Conservation (phyloP, 1,139 yeast species). For the Cylindricascospora bacillispora region DNA sequence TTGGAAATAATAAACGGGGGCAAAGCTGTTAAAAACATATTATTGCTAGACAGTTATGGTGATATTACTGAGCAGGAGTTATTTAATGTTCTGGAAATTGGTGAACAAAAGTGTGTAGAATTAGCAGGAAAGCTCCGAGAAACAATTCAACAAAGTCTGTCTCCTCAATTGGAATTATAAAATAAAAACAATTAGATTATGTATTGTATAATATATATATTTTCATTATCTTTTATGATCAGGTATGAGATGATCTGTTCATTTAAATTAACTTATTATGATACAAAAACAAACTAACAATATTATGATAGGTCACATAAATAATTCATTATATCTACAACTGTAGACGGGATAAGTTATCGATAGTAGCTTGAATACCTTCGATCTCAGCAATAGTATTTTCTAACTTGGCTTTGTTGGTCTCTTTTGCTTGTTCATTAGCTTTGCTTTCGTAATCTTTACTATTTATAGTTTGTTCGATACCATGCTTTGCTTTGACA, state of each 20-base stretch:
- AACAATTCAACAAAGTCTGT: too few relatives aligned
- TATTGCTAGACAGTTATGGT: slow-evolving; percentile 65
- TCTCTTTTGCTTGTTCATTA: slow-evolving; percentile 65
- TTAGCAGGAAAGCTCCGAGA: too few relatives aligned
- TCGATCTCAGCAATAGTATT: slow-evolving; percentile 73
- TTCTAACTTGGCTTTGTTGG: slow-evolving; percentile 57
- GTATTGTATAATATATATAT: too few relatives aligned
- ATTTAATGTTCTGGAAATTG: slow-evolving; percentile 35
- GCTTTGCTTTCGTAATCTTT: slow-evolving; percentile 84
- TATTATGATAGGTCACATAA: too few relatives aligned
- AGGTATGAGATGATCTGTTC: too few relatives aligned
- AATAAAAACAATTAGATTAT: too few relatives aligned
- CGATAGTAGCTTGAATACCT: slow-evolving; percentile 69
- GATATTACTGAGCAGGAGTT: slow-evolving; percentile 46
- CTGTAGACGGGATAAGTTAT: slow-evolving; percentile 33
- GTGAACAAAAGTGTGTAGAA: slow-evolving; percentile 26
- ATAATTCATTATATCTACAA: slow-evolving; percentile 3
- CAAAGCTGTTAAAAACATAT: slow-evolving; percentile 38
- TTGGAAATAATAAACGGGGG: slow-evolving; percentile 38
- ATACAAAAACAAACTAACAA: too few relatives aligned
- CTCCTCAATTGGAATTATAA: too few relatives aligned
- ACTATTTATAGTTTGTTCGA: slow-evolving; percentile 52
- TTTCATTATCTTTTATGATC: too few relatives aligned
- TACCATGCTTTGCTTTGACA: slow-evolving; percentile 34
- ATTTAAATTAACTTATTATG: too few relatives aligned